A percentile compares a stretch with the other conserved stretches of the same genome.
Conservation (phyloP, 331 rosid genomes). For the Stylosanthes scabra region DNA sequence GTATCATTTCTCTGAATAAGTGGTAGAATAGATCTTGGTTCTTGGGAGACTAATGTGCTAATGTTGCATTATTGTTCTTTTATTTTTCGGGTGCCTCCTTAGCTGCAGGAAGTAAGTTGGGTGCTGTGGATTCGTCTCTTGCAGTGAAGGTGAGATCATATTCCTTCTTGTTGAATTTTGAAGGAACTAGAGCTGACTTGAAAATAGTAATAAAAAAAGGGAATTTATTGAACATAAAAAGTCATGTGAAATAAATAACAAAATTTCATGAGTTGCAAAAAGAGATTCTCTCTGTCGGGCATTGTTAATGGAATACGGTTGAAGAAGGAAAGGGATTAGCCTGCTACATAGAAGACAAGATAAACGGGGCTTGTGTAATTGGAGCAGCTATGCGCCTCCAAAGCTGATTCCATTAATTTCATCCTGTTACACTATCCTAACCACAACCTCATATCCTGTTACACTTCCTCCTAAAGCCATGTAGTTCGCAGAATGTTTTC, state of each 20-base stretch:
- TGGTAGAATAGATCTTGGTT: neutral
- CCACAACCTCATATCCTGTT: too few relatives aligned
- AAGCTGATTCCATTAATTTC: neutral
- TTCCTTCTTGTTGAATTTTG: slow-evolving; percentile 20
- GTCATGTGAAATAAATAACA: neutral
- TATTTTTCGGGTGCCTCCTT: slow-evolving; percentile 6
- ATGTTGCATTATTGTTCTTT: neutral
- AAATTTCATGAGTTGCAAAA: neutral
- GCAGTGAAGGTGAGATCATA: slow-evolving; percentile 66
- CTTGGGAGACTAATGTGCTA: slow-evolving; percentile 1
- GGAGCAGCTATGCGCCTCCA: neutral
- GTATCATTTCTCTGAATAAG: neutral
- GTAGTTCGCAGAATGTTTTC: too few relatives aligned
- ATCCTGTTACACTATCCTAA: neutral
- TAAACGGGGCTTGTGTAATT: neutral
- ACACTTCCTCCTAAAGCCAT: too few relatives aligned
- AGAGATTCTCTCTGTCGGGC: neutral
- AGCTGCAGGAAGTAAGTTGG: slow-evolving; percentile 51
- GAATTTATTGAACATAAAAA: neutral
- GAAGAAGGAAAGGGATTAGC: neutral
- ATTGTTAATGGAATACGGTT: neutral
- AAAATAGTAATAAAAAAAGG: neutral
- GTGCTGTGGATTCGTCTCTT: slow-evolving; percentile 52
- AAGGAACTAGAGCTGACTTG: neutral
- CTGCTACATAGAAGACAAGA: neutral